phyloP scores from a whole-genome alignment of 805 yeast genomes.

The Schizosaccharomyces osmophilus region DNA sequence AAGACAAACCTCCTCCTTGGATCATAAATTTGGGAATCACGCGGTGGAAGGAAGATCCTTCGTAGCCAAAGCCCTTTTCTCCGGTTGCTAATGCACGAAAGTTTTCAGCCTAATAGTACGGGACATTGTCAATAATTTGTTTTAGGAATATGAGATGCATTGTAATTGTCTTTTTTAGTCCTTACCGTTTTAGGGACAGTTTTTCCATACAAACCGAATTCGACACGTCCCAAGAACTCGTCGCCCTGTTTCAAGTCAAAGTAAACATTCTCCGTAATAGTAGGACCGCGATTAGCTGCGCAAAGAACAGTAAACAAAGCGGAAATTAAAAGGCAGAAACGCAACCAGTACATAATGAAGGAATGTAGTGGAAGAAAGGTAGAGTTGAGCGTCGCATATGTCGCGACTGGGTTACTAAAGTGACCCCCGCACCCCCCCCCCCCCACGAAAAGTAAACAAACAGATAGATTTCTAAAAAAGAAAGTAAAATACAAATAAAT shows the following conservation, averaged over 20 bases:
- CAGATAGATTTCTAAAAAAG: too few species aligned
- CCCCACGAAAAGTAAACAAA: too few species aligned
- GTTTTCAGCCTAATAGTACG: not conserved
- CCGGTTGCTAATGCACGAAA: slow-evolving; percentile 43
- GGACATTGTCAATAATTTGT: not conserved
- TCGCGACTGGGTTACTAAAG: too few species aligned
- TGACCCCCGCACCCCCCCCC: too few species aligned
- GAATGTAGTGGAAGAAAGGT: not conserved
- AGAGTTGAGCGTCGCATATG: not conserved
- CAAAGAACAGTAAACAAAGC: not conserved
- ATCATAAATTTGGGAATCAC: slow-evolving; percentile 47
- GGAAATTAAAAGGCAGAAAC: not conserved
- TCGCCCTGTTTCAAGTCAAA: slow-evolving; percentile 36
- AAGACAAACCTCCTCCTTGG: slow-evolving; percentile 49
- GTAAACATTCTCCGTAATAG: not conserved
- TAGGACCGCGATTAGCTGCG: not conserved
- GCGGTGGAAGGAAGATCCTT: slow-evolving; percentile 44
- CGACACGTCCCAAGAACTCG: slow-evolving; percentile 51
- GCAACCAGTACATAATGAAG: not conserved
- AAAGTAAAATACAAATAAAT: too few species aligned
- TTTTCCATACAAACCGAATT: slow-evolving; percentile 66
- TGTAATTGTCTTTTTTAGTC: too few species aligned
- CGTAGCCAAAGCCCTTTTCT: slow-evolving; percentile 44
- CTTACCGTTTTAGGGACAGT: slow-evolving; percentile 61
- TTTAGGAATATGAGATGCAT: not conserved